phyloP scores from a whole-genome alignment of 73 alveolate species.

The Effrenium voratum region DNA sequence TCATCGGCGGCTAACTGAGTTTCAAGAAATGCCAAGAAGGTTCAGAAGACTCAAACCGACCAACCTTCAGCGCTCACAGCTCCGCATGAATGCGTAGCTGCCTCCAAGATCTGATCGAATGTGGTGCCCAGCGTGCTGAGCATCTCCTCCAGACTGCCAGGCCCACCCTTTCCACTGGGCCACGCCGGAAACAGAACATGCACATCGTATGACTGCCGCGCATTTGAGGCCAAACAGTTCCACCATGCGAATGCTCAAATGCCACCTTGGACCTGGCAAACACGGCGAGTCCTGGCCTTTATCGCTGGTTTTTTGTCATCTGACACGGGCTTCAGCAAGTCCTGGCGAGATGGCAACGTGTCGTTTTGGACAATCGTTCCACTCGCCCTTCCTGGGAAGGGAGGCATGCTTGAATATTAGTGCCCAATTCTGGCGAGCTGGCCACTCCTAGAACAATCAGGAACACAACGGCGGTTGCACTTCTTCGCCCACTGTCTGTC shows the following conservation, averaged over 20 bases:
- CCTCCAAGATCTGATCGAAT: conserved; percentile 52
- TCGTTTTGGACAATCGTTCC: background rate
- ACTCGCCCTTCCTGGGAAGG: too few species aligned
- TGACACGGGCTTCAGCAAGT: conserved; percentile 50
- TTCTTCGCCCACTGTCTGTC: too few species aligned
- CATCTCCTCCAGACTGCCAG: background rate
- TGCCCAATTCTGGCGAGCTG: too few species aligned
- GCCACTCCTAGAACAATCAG: too few species aligned
- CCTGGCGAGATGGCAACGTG: conserved; percentile 9
- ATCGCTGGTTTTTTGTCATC: conserved; percentile 52
- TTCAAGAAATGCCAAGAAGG: background rate
- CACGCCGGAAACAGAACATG: too few species aligned
- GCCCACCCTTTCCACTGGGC: too few species aligned
- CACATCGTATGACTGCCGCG: too few species aligned
- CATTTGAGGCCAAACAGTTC: too few species aligned
- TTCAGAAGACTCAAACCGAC: background rate
- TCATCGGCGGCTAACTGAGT: too few species aligned
- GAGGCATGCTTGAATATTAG: too few species aligned
- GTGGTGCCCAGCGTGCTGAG: conserved; percentile 48
- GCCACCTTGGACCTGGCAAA: background rate
- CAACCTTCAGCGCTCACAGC: background rate
- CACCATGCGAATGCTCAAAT: too few species aligned
- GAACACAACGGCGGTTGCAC: too few species aligned
- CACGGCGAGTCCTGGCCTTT: conserved; percentile 3
- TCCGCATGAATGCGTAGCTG: background rate